Evolutionary conservation across 2,329 filamentous ascomycete genomes (phyloP).

Genomic region (Penicillium sp.): DNA sequence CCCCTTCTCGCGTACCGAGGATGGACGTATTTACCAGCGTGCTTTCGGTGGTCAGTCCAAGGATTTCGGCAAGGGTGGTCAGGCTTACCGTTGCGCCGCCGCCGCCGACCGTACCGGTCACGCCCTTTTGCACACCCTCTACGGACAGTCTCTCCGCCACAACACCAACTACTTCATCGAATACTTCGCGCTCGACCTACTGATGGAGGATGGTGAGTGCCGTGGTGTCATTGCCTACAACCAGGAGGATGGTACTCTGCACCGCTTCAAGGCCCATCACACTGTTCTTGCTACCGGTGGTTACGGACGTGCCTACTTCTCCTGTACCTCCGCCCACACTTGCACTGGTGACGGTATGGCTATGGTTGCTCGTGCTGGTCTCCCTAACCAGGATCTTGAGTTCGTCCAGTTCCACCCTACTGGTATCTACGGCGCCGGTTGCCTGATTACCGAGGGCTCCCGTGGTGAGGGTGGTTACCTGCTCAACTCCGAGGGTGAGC

Average conservation of each 20-base stretch:
- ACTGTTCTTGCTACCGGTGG: conserved; percentile 96
- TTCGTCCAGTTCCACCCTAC: conserved; percentile 99
- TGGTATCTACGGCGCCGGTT: conserved; percentile 97
- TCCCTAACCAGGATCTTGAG: conserved; percentile 98
- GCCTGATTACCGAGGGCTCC: conserved; percentile 95
- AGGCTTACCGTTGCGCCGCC: conserved; percentile 96
- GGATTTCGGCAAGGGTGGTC: conserved; percentile 92
- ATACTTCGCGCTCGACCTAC: conserved; percentile 93
- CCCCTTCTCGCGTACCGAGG: conserved; percentile 87
- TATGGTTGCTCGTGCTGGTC: conserved; percentile 95
- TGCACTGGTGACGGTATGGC: conserved; percentile 99
- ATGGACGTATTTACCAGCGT: conserved; percentile 97
- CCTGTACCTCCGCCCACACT: conserved; percentile 95
- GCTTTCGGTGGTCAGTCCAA: conserved; percentile 97
- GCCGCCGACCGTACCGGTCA: conserved; percentile 96
- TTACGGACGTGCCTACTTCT: conserved; percentile 97
- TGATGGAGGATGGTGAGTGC: conserved; percentile 97
- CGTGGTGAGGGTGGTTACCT: conserved; percentile 98
- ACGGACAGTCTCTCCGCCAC: conserved; percentile 93
- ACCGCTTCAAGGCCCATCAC: conserved; percentile 95
- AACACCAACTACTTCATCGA: conserved; percentile 99
- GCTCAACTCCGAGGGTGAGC: conserved; percentile 95
- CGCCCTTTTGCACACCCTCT: conserved; percentile 95
- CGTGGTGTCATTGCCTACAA: conserved; percentile 97
- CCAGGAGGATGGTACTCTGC: conserved; percentile 96